Percentiles rank a stretch among this genome's conserved stretches.
Conservation (phyloP, 148 eudicot genomes). For the Spergularia bocconei region DNA sequence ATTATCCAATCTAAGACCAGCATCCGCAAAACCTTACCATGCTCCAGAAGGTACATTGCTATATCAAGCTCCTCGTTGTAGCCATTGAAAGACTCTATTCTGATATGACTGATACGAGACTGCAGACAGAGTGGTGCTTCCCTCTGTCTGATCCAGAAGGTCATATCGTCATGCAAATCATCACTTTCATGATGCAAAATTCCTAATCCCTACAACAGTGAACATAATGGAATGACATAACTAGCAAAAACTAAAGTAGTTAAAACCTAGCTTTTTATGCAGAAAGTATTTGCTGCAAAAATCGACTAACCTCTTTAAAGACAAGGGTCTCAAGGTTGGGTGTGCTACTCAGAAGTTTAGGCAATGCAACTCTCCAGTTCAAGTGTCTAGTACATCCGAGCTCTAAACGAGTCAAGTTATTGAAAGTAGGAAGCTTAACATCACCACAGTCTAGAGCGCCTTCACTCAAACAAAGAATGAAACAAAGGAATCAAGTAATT, state of each 20-base stretch:
- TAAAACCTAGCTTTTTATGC: too few species aligned
- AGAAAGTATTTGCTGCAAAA: too few species aligned
- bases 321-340: constrained; percentile 1
- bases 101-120: background rate
- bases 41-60: background rate
- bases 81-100: background rate
- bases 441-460: background rate
- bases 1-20: background rate
- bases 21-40: constrained; percentile 5
- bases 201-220: constrained; percentile 1
- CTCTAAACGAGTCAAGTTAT: constrained; percentile 4
- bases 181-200: background rate
- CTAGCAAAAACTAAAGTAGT: too few species aligned
- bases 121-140: background rate
- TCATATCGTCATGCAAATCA: background rate
- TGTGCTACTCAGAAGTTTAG: background rate
- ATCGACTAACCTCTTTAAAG: constrained; percentile 5
- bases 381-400: background rate
- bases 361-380: background rate
- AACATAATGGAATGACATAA: too few species aligned
- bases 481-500: background rate
- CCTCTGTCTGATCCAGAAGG: constrained; percentile 12
- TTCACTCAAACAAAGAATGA: background rate
- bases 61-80: constrained; percentile 3
- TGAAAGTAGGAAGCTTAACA: background rate